Evolutionary conservation across 345 rosid genomes (phyloP).

Genomic region (Salix koriyanagi): DNA sequence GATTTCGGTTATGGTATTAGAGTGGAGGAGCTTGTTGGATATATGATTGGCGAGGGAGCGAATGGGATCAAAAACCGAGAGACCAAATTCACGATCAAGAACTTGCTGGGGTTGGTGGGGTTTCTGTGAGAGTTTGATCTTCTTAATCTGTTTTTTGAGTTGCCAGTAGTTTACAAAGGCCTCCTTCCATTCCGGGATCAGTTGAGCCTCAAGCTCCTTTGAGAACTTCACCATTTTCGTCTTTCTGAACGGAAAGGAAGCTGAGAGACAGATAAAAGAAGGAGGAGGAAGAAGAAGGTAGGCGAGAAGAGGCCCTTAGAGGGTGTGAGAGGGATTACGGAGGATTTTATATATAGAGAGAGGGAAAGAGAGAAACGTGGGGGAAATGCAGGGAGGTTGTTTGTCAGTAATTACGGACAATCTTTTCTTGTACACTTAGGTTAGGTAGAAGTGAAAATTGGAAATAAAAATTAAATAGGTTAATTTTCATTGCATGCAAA

Average conservation of each 20-base stretch:
- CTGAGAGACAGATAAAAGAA: not conserved
- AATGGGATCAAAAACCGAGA: constrained; percentile 55
- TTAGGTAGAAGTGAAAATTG: too few relatives aligned
- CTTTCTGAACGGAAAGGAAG: not conserved
- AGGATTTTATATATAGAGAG: constrained; percentile 24
- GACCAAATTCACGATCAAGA: constrained; percentile 34
- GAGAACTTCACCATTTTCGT: constrained; percentile 94
- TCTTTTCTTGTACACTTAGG: too few relatives aligned
- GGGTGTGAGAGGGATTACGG: constrained; percentile 31
- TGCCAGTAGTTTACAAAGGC: constrained; percentile 89
- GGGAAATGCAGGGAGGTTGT: not conserved
- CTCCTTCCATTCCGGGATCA: constrained; percentile 97
- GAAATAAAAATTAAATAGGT: too few relatives aligned
- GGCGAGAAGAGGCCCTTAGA: not conserved
- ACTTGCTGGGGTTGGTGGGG: constrained; percentile 35
- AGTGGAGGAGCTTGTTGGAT: constrained; percentile 20
- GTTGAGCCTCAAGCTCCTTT: constrained; percentile 90
- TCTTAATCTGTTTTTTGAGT: constrained; percentile 81
- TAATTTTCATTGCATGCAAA: too few relatives aligned
- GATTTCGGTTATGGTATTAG: constrained; percentile 35
- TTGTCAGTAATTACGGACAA: not conserved
- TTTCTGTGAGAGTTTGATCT: constrained; percentile 54
- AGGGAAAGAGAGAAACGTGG: constrained; percentile 23
- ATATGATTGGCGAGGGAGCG: constrained; percentile 38
- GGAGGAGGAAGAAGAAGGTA: not conserved